Evolutionary conservation across 805 yeast species (phyloP).

Genomic region (Teunomyces gatunensis): DNA sequence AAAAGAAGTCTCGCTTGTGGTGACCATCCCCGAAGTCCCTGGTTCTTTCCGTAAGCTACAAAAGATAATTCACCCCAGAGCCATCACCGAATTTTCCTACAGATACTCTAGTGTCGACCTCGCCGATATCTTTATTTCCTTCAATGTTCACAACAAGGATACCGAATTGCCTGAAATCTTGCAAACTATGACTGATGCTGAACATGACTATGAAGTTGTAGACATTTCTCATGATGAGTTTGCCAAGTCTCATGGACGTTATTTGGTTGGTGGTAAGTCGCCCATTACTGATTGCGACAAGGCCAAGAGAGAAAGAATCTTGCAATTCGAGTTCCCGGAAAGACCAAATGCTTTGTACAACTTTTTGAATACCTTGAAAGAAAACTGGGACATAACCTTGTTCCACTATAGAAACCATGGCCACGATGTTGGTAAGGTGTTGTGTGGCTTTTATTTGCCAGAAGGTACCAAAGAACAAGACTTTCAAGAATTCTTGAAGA

Average conservation of each 20-base stretch:
- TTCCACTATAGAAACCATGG: constrained; percentile 98
- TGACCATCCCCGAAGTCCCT: constrained; percentile 88
- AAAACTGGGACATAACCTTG: constrained; percentile 86
- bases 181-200: constrained; percentile 54
- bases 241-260: constrained; percentile 96
- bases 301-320: constrained; percentile 71
- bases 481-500: constrained; percentile 65
- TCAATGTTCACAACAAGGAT: constrained; percentile 74
- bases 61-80: constrained; percentile 76
- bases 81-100: constrained; percentile 92
- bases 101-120: constrained; percentile 54
- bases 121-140: constrained; percentile 86
- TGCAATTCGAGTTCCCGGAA: constrained; percentile 93
- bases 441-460: constrained; percentile 89
- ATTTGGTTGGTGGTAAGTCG: constrained; percentile 90
- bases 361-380: constrained; percentile 68
- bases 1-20: constrained; percentile 86
- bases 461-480: constrained; percentile 55
- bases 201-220: constrained; percentile 61
- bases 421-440: constrained; percentile 86
- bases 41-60: constrained; percentile 85
- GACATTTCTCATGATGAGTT: constrained; percentile 91
- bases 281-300: constrained; percentile 24
- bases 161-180: constrained; percentile 69
- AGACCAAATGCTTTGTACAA: constrained; percentile 90